Percentiles rank a stretch among this genome's conserved stretches.
These are phyloP conservation scores for Echinochloa phyllopogon DNA, from an alignment of 176 grass and related monocot genomes.

Conservation along the genomic window DNA sequence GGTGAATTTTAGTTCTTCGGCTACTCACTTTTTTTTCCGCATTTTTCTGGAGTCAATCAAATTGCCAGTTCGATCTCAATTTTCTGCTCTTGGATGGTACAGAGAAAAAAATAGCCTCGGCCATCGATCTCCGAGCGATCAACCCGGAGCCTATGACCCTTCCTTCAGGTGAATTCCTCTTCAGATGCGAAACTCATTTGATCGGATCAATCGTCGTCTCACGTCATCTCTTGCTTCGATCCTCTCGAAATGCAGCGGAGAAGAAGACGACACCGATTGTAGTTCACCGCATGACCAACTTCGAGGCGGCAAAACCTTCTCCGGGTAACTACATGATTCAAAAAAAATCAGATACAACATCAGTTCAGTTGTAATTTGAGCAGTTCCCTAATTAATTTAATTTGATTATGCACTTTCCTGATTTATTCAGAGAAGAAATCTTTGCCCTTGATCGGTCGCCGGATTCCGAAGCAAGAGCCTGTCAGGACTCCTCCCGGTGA, in stretches of 20 bases:
- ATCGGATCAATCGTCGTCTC: constrained; percentile 8
- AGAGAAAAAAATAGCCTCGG: constrained; percentile 51
- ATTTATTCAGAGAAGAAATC: constrained; percentile 64
- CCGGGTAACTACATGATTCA: constrained; percentile 41
- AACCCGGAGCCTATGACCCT: constrained; percentile 46
- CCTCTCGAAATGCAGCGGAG: constrained; percentile 51
- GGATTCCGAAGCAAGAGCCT: constrained; percentile 59
- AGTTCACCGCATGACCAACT: constrained; percentile 43
- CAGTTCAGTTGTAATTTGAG: not conserved
- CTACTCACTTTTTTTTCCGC: not conserved
- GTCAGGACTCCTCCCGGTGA: constrained; percentile 51
- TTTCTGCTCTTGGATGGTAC: constrained; percentile 2
- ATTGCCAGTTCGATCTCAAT: not conserved
- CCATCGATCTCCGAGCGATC: constrained; percentile 42
- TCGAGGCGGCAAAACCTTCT: constrained; percentile 45
- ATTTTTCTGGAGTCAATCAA: constrained; percentile 8
- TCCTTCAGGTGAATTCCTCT: constrained; percentile 52
- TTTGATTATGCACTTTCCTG: not conserved
- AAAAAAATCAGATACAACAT: not conserved
- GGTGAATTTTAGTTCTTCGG: constrained; percentile 2
- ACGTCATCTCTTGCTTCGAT: not conserved
- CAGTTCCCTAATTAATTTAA: not conserved
- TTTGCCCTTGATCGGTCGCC: constrained; percentile 11
- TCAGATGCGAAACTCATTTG: not conserved
- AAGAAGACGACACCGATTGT: constrained; percentile 53